Base-by-base conservation (phyloP, 345 rosid species). In the Lepidium didymum region DNA sequence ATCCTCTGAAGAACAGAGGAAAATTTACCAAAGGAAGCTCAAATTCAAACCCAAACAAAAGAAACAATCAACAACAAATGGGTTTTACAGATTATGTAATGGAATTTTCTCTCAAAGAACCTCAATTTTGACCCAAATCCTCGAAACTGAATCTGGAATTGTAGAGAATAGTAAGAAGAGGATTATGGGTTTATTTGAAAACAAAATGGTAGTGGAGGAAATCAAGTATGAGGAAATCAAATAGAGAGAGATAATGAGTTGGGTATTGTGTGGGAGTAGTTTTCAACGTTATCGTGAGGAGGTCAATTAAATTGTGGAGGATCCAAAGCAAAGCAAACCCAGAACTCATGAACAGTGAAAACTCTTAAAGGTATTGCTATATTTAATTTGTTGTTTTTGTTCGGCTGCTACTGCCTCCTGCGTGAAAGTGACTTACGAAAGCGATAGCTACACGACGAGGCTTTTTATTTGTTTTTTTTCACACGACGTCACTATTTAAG, bases 201-300 rank as follows among this genome's bases (percentile, higher is more conserved):
- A 38, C 14, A 21, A 19, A 14, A 5, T 5, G 7, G 7, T 52
- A 61, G 43, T 38, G 38, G 74, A 3, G 31, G 36, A 63, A 71
- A 55, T 43, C 33, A 19, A 56, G 19, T 5, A 3, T 9, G 19
- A 68, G 31, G 14, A 3, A 70, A 62, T 43, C 49, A 71, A 63
- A n/a, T n/a, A n/a, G n/a, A 55, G 42, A 71, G 65, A 73, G 51
- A 73, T 41, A 5, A 51, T 42, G 77, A 58, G 67, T 23, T 51
- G 7, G 33, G 31, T 49, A 19, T 21, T 64, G 15, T 62, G 8
- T 31, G 8, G 25, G 25, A 34, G 42, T 64, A 21, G 1, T 19
- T 50, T 56, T 38, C 21, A 10, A 47, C 65, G 25, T 72, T 72
- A 29, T 73, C 72, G 62, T 73, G 68, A 51, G 68, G 62, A 19